Percentiles rank a stretch among this genome's conserved stretches.
Evolutionary conservation across 495 filamentous ascomycete species (phyloP).

Genomic region (Penicillium canariense): DNA sequence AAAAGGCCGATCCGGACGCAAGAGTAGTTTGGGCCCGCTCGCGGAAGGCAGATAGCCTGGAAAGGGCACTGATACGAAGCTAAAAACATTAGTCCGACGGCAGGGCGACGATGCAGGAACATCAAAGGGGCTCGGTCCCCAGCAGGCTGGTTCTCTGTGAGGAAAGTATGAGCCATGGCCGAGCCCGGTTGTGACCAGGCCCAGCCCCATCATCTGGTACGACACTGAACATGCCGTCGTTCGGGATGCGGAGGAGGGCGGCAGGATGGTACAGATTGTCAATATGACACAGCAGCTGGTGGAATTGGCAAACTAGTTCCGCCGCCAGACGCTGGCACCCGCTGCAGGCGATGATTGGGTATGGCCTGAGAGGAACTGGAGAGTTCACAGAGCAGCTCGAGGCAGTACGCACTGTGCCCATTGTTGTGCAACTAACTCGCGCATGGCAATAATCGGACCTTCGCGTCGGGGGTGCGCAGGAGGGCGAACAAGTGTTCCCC

Average conservation of each 20-base stretch:
- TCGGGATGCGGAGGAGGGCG: slow-evolving; percentile 6
- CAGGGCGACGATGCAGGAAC: not conserved
- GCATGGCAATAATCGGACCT: slow-evolving; percentile 19
- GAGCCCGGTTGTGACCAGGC: not conserved
- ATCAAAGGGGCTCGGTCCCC: slow-evolving; percentile 3
- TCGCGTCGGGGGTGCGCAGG: not conserved
- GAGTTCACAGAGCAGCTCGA: not conserved
- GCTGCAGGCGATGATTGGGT: slow-evolving; percentile 10
- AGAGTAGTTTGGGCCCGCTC: slow-evolving; percentile 14
- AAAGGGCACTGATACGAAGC: slow-evolving; percentile 21
- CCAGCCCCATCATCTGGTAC: slow-evolving; percentile 6
- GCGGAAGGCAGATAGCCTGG: slow-evolving; percentile 19
- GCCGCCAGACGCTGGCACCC: not conserved
- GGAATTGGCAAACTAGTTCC: slow-evolving; percentile 18
- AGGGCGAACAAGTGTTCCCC: not conserved
- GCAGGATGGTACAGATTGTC: not conserved
- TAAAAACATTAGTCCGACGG: slow-evolving; percentile 19
- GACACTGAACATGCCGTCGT: slow-evolving; percentile 6
- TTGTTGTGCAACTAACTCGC: slow-evolving; percentile 12
- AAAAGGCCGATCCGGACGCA: slow-evolving; percentile 21
- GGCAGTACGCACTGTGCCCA: not conserved
- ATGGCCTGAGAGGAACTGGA: not conserved
- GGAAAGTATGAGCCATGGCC: not conserved
- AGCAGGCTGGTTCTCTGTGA: not conserved
- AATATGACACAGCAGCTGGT: slow-evolving; percentile 31